Percentiles rank a stretch among this genome's conserved stretches.
These are phyloP conservation scores for Penicillium sp. DNA, from an alignment of 2,329 filamentous ascomycete species.

Conservation along the genomic window DNA sequence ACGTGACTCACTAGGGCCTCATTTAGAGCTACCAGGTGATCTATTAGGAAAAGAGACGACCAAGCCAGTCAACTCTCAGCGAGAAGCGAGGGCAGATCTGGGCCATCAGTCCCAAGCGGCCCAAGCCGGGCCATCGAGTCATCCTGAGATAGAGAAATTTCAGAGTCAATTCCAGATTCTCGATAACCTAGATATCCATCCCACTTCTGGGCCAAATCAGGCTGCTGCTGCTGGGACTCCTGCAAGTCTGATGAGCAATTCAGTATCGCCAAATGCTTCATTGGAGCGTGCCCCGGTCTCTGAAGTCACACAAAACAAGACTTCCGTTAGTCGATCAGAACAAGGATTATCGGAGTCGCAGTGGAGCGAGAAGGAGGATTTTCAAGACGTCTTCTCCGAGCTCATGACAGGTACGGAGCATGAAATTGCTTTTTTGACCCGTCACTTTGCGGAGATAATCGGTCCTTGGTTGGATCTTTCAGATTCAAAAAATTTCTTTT, in stretches of 20 bases:
- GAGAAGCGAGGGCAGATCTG: background rate
- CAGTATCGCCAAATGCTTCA: slow-evolving; percentile 14
- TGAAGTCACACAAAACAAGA: slow-evolving; percentile 4
- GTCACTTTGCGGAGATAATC: slow-evolving; percentile 42
- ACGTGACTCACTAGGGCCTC: background rate
- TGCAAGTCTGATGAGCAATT: slow-evolving; percentile 6
- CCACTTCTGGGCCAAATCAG: background rate
- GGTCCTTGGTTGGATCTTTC: slow-evolving; percentile 47
- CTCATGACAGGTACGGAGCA: slow-evolving; percentile 43
- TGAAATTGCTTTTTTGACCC: slow-evolving; percentile 43
- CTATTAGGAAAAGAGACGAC: background rate
- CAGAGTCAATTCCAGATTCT: background rate
- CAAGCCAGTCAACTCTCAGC: background rate
- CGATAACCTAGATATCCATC: background rate
- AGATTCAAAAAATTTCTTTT: slow-evolving; percentile 45
- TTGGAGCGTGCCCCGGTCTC: slow-evolving; percentile 2
- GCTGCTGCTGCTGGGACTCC: background rate
- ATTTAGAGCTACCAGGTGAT: background rate
- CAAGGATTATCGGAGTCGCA: slow-evolving; percentile 21
- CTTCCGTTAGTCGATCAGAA: slow-evolving; percentile 3
- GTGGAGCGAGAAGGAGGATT: slow-evolving; percentile 33
- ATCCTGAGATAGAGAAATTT: background rate
- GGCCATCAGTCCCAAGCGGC: background rate
- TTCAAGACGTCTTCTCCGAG: slow-evolving; percentile 42
- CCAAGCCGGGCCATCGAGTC: background rate